Base-by-base conservation (phyloP, 768 basidiomycete species). In the Auriscalpium orientale region DNA sequence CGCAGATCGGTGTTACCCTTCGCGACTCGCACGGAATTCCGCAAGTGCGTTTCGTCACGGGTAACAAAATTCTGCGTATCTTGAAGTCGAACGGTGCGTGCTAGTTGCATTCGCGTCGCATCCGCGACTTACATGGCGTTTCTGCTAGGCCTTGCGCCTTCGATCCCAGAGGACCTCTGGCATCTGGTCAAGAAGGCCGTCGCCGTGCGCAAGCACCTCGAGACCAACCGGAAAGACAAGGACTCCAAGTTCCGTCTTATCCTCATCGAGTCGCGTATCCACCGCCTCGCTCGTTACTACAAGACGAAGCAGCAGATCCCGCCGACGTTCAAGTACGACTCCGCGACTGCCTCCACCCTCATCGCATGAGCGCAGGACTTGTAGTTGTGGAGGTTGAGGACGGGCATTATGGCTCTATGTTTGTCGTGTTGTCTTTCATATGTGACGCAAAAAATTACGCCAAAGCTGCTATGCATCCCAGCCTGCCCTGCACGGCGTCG, bases 101-200 rank as follows among this genome's bases (percentile, higher is more conserved):
- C 44, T 44, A 28, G 53, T 28, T 49, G 10, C 33, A 45, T 46
- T 33, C 13, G 15, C 22, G 28, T 28, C 28, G 28, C 28, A 28
- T 28, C 28, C 28, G 28, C 28, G 28, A 28, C 28, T 28, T 7
- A 28, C 28, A 28, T 28, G 11, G 13, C 46, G 20, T 35, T 54
- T 22, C 76, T 77, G 76, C 72, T 74, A 95, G 94, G 91, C 76
- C 89, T 98, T 77, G 94, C 87, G 72, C 94, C 95, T 68, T 82
- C 85, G 76, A 91, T 98, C 79, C 95, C 95, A 66, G 95, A 99
- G 84, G 95, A 97, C 83, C 89, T 98, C 61, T 97, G 92, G 89
- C 88, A 93, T 83, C 87, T 97, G 74, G 88, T 98, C 84, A 98
- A 98, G 87, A 99, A 98, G 86, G 95, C 95, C 73, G 94, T 99